A percentile compares a stretch with the other conserved stretches of the same genome.
phyloP scores from a whole-genome alignment of 345 rosid genomes.

The Cardiospermum halicacabum region DNA sequence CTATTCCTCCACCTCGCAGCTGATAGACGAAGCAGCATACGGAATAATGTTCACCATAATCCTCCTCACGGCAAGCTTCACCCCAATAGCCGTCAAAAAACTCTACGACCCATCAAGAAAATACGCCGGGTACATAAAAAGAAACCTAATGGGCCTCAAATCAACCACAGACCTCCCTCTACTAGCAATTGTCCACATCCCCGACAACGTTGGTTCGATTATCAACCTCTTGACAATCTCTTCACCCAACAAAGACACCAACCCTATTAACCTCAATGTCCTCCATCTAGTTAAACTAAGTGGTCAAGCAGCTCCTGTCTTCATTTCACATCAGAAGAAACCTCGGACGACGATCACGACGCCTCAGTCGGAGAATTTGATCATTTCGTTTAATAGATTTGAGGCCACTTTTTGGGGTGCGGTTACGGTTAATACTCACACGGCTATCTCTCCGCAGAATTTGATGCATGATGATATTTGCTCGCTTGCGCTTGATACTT shows the following conservation, averaged over 20 bases:
- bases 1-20: neutral
- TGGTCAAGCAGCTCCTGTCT: slow-evolving; percentile 42
- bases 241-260: slow-evolving; percentile 27
- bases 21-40: neutral
- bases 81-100: slow-evolving; percentile 37
- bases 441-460: slow-evolving; percentile 26
- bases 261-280: slow-evolving; percentile 34
- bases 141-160: slow-evolving; percentile 29
- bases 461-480: slow-evolving; percentile 61
- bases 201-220: slow-evolving; percentile 31
- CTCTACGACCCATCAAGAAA: slow-evolving; percentile 50
- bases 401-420: slow-evolving; percentile 11
- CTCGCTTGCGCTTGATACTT: slow-evolving; percentile 45
- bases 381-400: slow-evolving; percentile 24
- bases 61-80: slow-evolving; percentile 15
- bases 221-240: slow-evolving; percentile 33
- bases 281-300: slow-evolving; percentile 51
- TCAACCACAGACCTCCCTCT: slow-evolving; percentile 32
- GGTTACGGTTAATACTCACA: slow-evolving; percentile 14
- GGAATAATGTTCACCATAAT: neutral
- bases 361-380: slow-evolving; percentile 35
- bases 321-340: slow-evolving; percentile 45
- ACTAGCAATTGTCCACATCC: slow-evolving; percentile 49
- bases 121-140: slow-evolving; percentile 45
- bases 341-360: neutral